Conservation (phyloP, 2,329 filamentous ascomycete species). For the Dissoconium aciculare region DNA sequence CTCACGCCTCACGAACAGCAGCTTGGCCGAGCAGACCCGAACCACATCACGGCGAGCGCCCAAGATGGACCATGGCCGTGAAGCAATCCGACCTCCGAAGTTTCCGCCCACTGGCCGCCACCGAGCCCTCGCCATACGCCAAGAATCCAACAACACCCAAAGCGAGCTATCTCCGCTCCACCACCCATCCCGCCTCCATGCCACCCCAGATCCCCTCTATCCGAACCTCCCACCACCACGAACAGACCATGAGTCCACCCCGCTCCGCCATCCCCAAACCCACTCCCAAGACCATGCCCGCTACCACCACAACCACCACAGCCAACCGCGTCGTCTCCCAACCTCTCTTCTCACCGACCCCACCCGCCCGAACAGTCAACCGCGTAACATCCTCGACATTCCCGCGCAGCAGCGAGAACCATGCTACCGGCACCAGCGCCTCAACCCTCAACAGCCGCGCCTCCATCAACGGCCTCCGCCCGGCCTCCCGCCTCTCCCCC, state of each 20-base stretch:
- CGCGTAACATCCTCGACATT: neutral
- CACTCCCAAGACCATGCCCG: neutral
- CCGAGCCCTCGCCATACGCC: slow-evolving; percentile 23
- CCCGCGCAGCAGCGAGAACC: too few species aligned
- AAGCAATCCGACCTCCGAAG: slow-evolving; percentile 14
- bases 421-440: neutral
- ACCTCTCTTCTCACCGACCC: neutral
- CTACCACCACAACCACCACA: too few species aligned
- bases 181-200: slow-evolving; percentile 2
- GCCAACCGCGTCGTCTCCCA: neutral
- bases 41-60: slow-evolving; percentile 9
- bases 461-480: neutral
- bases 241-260: slow-evolving; percentile 2
- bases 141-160: slow-evolving; percentile 20
- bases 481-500: neutral
- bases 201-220: neutral
- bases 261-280: neutral
- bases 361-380: neutral
- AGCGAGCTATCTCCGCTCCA: slow-evolving; percentile 16
- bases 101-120: slow-evolving; percentile 21
- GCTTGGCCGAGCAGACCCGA: slow-evolving; percentile 11
- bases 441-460: neutral
- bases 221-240: neutral
- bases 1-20: neutral
- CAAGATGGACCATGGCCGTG: slow-evolving; percentile 12